Conservation (phyloP, 2,329 filamentous ascomycete species). For the Septoria petroselini region DNA sequence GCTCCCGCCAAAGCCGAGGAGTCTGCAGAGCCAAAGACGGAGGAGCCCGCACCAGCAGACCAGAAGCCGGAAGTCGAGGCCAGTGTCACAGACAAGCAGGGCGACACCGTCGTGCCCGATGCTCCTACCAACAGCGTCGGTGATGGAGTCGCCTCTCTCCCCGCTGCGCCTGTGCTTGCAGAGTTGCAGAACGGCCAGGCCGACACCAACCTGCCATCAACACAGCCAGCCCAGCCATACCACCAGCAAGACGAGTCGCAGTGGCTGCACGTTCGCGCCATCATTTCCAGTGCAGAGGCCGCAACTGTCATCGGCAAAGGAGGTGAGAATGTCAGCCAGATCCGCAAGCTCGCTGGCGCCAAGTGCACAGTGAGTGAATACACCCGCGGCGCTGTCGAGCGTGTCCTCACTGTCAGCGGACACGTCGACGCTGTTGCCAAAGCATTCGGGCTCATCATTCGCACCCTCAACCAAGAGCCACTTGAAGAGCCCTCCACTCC, state of each 20-base stretch:
- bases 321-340: conserved; percentile 97
- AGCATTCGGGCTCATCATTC: conserved; percentile 96
- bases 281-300: conserved; percentile 95
- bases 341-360: conserved; percentile 88
- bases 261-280: conserved; percentile 95
- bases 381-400: conserved; percentile 92
- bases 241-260: conserved; percentile 79
- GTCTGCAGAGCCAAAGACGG: conserved; percentile 33
- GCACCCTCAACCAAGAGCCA: conserved; percentile 95
- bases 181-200: conserved; percentile 47
- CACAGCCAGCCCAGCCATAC: conserved; percentile 43
- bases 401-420: conserved; percentile 94
- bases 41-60: conserved; percentile 24
- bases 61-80: conserved; percentile 51
- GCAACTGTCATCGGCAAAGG: conserved; percentile 98
- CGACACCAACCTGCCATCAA: conserved; percentile 46
- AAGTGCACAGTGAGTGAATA: conserved; percentile 99
- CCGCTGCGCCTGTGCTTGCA: conserved; percentile 10
- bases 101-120: conserved; percentile 68
- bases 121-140: conserved; percentile 50
- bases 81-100: conserved; percentile 53
- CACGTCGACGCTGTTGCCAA: conserved; percentile 96
- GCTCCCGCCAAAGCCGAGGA: conserved; percentile 32
- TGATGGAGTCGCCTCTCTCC: conserved; percentile 22
- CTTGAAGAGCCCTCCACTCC: conserved; percentile 82